phyloP scores from a whole-genome alignment of 768 basidiomycete species.

The Pleurotus citrinopileatus region DNA sequence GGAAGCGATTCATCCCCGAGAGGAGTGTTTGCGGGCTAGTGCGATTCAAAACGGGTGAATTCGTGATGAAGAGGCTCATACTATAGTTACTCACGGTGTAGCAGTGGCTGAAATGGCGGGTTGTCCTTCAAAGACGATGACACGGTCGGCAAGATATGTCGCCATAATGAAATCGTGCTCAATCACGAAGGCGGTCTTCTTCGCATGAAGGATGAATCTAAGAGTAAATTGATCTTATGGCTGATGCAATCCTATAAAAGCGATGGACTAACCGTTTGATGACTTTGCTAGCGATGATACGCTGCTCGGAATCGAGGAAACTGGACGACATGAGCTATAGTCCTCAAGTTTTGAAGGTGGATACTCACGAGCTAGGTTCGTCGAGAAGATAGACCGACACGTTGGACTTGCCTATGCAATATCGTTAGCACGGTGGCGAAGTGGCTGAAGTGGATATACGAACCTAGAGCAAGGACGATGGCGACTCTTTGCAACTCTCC shows the following conservation, averaged over 20 bases:
- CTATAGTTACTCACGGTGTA: constrained; percentile 62
- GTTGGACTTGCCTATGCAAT: constrained; percentile 59
- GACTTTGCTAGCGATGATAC: constrained; percentile 96
- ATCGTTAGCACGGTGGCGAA: constrained; percentile 11
- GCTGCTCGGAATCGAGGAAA: constrained; percentile 98
- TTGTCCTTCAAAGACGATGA: constrained; percentile 87
- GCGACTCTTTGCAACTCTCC: constrained; percentile 98
- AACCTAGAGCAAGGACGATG: constrained; percentile 89
- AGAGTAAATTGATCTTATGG: constrained; percentile 9
- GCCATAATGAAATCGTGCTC: constrained; percentile 99
- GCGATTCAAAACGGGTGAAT: background rate
- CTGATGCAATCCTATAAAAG: too few species aligned
- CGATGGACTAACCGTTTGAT: constrained; percentile 94
- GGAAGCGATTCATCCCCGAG: constrained; percentile 97
- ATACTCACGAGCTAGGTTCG: constrained; percentile 78
- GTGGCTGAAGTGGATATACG: constrained; percentile 11
- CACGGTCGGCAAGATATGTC: constrained; percentile 96
- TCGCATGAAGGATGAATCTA: constrained; percentile 91
- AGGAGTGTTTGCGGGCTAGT: constrained; percentile 88
- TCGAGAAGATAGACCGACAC: constrained; percentile 93
- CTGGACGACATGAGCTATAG: constrained; percentile 29
- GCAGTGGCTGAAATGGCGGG: constrained; percentile 90
- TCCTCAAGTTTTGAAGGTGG: background rate
- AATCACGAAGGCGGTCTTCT: constrained; percentile 98
- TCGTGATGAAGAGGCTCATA: background rate